Evolutionary conservation across 306 rosid species (phyloP).

Genomic region (Inga oerstediana): DNA sequence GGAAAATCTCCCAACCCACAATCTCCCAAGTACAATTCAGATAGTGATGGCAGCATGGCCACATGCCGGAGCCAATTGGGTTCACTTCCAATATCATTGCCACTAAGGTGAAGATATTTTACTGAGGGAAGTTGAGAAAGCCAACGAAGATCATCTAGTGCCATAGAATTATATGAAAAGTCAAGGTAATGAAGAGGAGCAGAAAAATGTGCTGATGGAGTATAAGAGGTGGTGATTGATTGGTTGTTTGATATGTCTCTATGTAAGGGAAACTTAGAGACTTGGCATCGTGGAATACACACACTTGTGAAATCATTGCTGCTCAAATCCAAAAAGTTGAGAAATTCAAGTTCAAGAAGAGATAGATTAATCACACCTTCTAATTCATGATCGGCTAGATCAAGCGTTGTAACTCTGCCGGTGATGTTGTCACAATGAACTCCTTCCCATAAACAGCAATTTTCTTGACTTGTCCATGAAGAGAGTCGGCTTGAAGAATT

Average conservation of each 20-base stretch:
- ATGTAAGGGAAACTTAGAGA: neutral
- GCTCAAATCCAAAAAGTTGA: constrained; percentile 19
- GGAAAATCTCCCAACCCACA: neutral
- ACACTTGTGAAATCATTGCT: fast-evolving
- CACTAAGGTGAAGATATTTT: neutral
- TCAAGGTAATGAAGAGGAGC: neutral
- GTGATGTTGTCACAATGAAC: neutral
- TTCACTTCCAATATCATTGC: neutral
- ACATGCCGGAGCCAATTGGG: neutral
- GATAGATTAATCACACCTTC: neutral
- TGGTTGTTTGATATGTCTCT: neutral
- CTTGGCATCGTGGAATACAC: neutral
- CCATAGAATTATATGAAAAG: neutral
- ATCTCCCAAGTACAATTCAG: fast-evolving
- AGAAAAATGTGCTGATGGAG: neutral
- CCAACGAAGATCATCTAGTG: neutral
- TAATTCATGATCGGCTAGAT: neutral
- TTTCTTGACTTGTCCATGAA: neutral
- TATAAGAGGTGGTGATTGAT: neutral
- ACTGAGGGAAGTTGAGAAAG: neutral
- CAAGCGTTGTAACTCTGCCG: neutral
- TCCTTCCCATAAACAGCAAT: constrained; percentile 5
- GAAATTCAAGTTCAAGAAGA: constrained; percentile 25
- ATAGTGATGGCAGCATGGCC: neutral
- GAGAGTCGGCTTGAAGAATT: neutral